Evolutionary conservation across 1,284 basidiomycete species (phyloP).

Genomic region (Apiotrichum sp.): DNA sequence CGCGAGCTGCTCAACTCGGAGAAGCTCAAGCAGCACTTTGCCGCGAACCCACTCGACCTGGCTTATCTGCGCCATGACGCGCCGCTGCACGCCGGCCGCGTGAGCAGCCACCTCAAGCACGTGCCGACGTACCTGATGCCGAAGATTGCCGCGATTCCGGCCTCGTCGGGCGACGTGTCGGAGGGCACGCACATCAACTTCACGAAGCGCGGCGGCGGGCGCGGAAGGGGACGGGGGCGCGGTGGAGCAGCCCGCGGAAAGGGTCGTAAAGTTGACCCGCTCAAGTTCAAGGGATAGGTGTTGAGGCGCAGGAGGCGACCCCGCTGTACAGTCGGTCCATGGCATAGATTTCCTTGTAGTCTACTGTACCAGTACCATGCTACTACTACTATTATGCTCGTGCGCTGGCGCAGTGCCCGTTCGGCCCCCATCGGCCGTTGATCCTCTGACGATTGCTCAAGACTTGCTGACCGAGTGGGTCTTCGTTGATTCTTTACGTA

Average conservation of each 20-base stretch:
- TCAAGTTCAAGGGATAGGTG: conserved; percentile 39
- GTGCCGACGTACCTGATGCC: conserved; percentile 91
- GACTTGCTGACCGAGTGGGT: no score
- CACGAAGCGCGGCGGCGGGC: conserved; percentile 26
- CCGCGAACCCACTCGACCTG: conserved; percentile 91
- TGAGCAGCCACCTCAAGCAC: conserved; percentile 92
- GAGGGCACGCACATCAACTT: conserved; percentile 37
- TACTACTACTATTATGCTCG: neutral
- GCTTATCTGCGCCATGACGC: conserved; percentile 93
- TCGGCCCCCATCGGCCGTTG: no score
- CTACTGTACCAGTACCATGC: conserved; percentile 6
- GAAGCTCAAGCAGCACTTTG: conserved; percentile 97
- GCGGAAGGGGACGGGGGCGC: conserved; percentile 22
- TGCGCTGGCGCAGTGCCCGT: no score
- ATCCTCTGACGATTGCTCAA: no score
- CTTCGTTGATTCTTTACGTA: no score
- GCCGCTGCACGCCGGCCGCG: conserved; percentile 76
- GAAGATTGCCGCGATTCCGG: conserved; percentile 57
- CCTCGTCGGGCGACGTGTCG: conserved; percentile 27
- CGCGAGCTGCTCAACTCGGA: conserved; percentile 89
- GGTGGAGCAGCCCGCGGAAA: conserved; percentile 26
- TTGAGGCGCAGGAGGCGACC: neutral
- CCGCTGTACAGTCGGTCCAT: neutral
- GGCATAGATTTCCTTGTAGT: conserved; percentile 4
- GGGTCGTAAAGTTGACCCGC: conserved; percentile 41